These are phyloP conservation scores for Astrocystis sublimbata DNA, from an alignment of 495 filamentous ascomycete genomes.

Conservation along the genomic window DNA sequence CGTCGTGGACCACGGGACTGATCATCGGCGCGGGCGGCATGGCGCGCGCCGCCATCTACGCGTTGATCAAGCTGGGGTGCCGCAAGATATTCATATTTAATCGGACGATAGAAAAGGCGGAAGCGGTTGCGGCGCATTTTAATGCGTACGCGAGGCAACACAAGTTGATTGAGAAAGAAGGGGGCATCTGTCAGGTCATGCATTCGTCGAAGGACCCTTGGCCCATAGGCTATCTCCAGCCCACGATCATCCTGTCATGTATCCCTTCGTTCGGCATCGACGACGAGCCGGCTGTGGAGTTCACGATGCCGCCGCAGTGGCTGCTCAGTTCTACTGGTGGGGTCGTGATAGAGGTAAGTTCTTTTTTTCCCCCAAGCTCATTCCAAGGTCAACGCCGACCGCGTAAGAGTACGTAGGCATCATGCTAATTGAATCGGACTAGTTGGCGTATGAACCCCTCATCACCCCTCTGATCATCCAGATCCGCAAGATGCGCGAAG, in stretches of 20 bases:
- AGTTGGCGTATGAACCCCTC: constrained; percentile 73
- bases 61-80: constrained; percentile 75
- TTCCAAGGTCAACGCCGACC: no score
- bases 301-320: constrained; percentile 75
- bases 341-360: constrained; percentile 69
- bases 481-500: constrained; percentile 54
- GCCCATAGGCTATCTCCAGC: constrained; percentile 63
- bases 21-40: constrained; percentile 82
- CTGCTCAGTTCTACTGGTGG: constrained; percentile 74
- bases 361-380: background rate
- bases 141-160: constrained; percentile 50
- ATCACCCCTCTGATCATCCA: constrained; percentile 71
- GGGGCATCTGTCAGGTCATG: constrained; percentile 61
- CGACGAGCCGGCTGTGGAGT: constrained; percentile 66
- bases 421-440: background rate
- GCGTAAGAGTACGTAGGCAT: no score
- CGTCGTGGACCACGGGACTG: constrained; percentile 63
- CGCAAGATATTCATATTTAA: constrained; percentile 80
- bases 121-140: constrained; percentile 71
- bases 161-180: constrained; percentile 35
- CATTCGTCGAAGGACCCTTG: constrained; percentile 60
- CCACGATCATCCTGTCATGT: constrained; percentile 75
- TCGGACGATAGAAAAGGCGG: constrained; percentile 61
- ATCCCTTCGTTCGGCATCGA: constrained; percentile 69
- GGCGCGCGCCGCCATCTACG: constrained; percentile 77